Evolutionary conservation across 169 alveolate genomes (phyloP), one percentile per base, ranked within the genome.

Genomic region (Cryptosporidium ubiquitum): DNA sequence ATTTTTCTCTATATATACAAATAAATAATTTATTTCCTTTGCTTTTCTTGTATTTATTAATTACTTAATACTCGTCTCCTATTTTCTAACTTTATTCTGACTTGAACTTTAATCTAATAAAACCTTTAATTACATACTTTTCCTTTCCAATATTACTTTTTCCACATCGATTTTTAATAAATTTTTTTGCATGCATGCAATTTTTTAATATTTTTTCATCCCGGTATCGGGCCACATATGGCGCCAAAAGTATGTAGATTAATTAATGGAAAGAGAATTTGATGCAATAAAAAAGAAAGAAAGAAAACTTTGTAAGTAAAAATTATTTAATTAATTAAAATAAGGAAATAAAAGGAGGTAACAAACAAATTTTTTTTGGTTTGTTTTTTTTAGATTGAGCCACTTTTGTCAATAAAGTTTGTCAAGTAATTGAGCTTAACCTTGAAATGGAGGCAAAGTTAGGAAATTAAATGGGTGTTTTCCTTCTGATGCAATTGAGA

Each of bases 141-240:
- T 64, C n/a, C 23, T 37, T 29, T 33, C 29, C 52, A 6, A 20
- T 64, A 5, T 33, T 14, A 64, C n/a, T 64, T 31, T 64, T 64
- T 64, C 49, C 49, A 26, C 39, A 47, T 47, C 55, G 55, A 5
- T 1, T 47, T 47, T 64, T 64, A 12, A 64, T 14, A 4, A 64
- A 31, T 37, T 12, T 64, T 23, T 49, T 7, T 37, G 71, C 69
- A 58, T 58, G 69, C 71, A 64, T 64, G 71, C 52, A 64, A 35
- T 20, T 6, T 33, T 31, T 55, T 26, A n/a, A 4, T n/a, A 12
- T 55, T 55, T 55, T 26, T 55, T 12, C 5, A 49, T 42, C 84
- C 66, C 84, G 84, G 84, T 70, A 70, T 35, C 84, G 84, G 18
- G 84, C 26, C 64, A 29, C 60, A 33, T 49, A 44, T 29, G 84